These are phyloP conservation scores for Hamigera avellanea DNA, from an alignment of 495 filamentous ascomycete species.

Conservation along the genomic window DNA sequence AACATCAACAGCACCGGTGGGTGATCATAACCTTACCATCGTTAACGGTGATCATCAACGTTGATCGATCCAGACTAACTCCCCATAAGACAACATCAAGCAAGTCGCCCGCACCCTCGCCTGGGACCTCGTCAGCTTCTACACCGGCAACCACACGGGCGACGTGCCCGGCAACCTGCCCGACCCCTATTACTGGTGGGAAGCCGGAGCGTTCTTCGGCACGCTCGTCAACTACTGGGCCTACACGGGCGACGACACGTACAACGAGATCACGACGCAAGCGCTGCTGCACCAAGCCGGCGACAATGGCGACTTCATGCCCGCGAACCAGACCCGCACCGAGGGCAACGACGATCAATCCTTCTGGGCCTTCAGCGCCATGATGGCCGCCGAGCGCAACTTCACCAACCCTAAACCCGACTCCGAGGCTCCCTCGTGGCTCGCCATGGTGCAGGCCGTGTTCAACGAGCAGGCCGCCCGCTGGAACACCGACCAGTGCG, in stretches of 20 bases:
- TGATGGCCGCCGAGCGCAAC: conserved; percentile 41
- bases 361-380: conserved; percentile 46
- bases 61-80: too few relatives aligned
- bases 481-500: conserved; percentile 38
- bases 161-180: conserved; percentile 27
- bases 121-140: too few relatives aligned
- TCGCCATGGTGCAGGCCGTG: conserved; percentile 65
- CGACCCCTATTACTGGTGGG: conserved; percentile 28
- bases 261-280: conserved; percentile 37
- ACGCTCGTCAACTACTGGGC: conserved; percentile 42
- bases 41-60: too few relatives aligned
- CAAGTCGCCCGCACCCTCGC: too few relatives aligned
- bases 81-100: too few relatives aligned
- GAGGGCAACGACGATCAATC: conserved; percentile 47
- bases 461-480: conserved; percentile 58
- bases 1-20: too few relatives aligned
- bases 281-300: conserved; percentile 39
- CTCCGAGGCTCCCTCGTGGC: conserved; percentile 50
- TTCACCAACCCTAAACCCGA: conserved; percentile 28
- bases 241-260: conserved; percentile 43
- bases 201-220: conserved; percentile 38
- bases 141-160: conserved; percentile 22
- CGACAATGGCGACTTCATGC: conserved; percentile 36
- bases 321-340: conserved; percentile 22
- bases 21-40: too few relatives aligned